Base-by-base conservation (phyloP, 2,329 filamentous ascomycete genomes). In the Claviceps africana region DNA sequence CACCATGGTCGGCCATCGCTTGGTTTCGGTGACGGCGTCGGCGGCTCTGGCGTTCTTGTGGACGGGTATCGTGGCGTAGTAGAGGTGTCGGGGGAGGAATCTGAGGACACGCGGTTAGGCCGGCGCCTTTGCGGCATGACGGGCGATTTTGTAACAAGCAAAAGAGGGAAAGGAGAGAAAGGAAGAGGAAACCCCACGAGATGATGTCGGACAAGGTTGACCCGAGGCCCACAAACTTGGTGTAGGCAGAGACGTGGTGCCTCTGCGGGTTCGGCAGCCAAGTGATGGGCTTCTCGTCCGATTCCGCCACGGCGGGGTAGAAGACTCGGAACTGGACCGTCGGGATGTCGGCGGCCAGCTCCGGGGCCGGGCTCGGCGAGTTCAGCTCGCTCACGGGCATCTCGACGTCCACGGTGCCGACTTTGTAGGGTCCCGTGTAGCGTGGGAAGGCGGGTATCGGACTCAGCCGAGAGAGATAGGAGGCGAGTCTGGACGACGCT, bases 291-390 rank as follows among this genome's bases (percentile, higher is more conserved):
- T 79, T 79, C 60, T 78, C 73, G 50, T 67, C 66, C 3, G 76
- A 71, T 19, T 72, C 71, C 4, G 72, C 63, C 1, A 71, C 69
- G 22, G 83, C 82, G 1, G 88, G 88, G 64, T 94, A 94, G 69
- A 87, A 95, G 53, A 94, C 74, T 56, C 88, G 80, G 65, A 88
- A 93, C 53, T 86, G 83, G 28, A 94, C 74, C 1, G 88, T 95
- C 21, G 81, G 72, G 46, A 90, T 81, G 45, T 73, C 72, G 52
- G 68, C 67, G 5, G 79, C 75, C 48, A 76, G 73, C 8, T 74
- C 70, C 6, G 79, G 78, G 8, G 72, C 66, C 3, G 74, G 70
- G 22, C 76, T 72, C 0, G 82, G 78, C 1, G 77, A 71, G 2
- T 74, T 64, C 6, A 83, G 69, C 47, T 80, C 75, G 30, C 75